Conservation (phyloP, 768 basidiomycete species). For the Leccinum pellstonianum region DNA sequence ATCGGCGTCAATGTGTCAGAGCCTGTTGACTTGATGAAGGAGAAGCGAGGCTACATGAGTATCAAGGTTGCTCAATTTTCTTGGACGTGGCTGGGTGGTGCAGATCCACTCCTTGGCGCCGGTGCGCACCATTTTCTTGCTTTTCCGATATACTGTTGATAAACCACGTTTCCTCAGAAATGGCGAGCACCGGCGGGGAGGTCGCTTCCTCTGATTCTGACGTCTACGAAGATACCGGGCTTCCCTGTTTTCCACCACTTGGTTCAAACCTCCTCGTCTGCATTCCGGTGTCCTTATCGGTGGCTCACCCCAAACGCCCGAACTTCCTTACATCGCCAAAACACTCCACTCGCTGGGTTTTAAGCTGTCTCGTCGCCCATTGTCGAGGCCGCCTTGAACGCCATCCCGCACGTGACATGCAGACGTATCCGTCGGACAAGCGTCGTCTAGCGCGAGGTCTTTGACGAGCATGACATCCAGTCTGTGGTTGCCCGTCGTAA, state of each 20-base stretch:
- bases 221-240: conserved; percentile 94
- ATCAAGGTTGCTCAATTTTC: conserved; percentile 99
- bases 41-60: conserved; percentile 85
- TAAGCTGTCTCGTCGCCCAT: conserved; percentile 80
- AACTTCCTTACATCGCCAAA: conserved; percentile 82
- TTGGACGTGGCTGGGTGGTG: conserved; percentile 94
- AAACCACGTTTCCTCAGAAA: conserved; percentile 52
- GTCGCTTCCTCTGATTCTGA: conserved; percentile 95
- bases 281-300: conserved; percentile 90
- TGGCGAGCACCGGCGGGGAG: conserved; percentile 93
- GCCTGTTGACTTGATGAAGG: conserved; percentile 88
- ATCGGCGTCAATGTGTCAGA: conserved; percentile 83
- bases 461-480: conserved; percentile 92
- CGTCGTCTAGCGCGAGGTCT: conserved; percentile 88
- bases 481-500: conserved; percentile 94
- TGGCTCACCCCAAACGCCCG: conserved; percentile 84
- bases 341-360: conserved; percentile 83
- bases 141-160: conserved; percentile 2
- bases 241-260: conserved; percentile 90
- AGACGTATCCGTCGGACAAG: conserved; percentile 94
- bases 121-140: conserved; percentile 49
- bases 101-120: conserved; percentile 95
- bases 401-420: conserved; percentile 70
- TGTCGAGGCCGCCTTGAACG: conserved; percentile 81
- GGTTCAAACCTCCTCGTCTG: conserved; percentile 86